Evolutionary conservation across 2,329 filamentous ascomycete species (phyloP).

Genomic region (Chaetomiaceae sp.): DNA sequence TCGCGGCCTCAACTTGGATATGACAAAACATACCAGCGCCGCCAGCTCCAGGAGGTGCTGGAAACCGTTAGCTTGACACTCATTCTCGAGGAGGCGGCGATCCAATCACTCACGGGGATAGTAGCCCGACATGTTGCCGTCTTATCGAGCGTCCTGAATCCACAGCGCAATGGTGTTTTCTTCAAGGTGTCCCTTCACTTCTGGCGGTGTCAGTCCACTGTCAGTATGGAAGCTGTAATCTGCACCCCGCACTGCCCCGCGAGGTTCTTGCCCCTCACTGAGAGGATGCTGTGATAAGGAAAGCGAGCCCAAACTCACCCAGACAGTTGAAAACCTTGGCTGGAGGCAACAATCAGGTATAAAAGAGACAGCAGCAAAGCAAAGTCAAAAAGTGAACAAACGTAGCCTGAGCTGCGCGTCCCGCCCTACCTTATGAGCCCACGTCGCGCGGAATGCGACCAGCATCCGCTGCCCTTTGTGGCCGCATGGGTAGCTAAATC

Average conservation of each 20-base stretch:
- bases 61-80: constrained; percentile 8
- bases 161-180: neutral
- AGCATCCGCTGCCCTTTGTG: constrained; percentile 8
- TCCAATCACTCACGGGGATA: constrained; percentile 25
- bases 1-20: neutral
- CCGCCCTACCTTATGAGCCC: constrained; percentile 13
- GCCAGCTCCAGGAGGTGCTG: constrained; percentile 25
- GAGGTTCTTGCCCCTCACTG: constrained; percentile 6
- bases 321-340: neutral
- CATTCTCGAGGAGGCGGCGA: neutral
- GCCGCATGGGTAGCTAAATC: constrained; percentile 17
- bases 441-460: neutral
- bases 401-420: neutral
- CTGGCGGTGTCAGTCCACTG: neutral
- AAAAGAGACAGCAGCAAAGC: neutral
- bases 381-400: neutral
- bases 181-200: neutral
- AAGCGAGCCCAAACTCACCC: neutral
- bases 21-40: constrained; percentile 19
- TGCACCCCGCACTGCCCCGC: constrained; percentile 18
- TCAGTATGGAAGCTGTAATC: neutral
- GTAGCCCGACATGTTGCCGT: constrained; percentile 23
- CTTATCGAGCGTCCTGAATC: neutral
- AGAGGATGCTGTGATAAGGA: neutral
- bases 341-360: neutral